A percentile compares a stretch with the other conserved stretches of the same genome.
These are phyloP conservation scores for Aureobasidium subglaciale DNA, from an alignment of 2,329 filamentous ascomycete genomes.

Conservation along the genomic window DNA sequence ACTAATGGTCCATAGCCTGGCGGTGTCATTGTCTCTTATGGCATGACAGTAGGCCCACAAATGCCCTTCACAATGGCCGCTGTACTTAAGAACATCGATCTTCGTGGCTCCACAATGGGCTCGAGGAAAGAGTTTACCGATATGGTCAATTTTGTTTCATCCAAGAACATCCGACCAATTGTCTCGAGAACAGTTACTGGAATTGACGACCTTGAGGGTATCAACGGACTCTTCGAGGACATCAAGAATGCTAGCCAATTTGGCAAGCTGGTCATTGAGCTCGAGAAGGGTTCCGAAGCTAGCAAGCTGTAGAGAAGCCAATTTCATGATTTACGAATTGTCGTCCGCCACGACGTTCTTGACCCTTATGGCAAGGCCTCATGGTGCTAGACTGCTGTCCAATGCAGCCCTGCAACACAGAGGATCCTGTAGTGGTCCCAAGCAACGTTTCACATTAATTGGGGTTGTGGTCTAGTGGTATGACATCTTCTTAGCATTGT, in stretches of 20 bases:
- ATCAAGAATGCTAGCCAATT: conserved; percentile 84
- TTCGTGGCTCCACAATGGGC: conserved; percentile 84
- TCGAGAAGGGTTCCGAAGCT: conserved; percentile 12
- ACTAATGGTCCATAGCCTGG: conserved; percentile 45
- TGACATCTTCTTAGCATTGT: conserved; percentile 14
- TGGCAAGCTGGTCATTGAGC: conserved; percentile 79
- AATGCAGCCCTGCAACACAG: too few species aligned
- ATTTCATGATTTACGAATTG: background rate
- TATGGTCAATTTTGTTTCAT: conserved; percentile 75
- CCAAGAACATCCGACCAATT: conserved; percentile 67
- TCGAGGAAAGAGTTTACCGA: conserved; percentile 82
- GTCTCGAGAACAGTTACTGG: conserved; percentile 63
- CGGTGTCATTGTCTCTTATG: conserved; percentile 78
- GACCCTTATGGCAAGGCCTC: too few species aligned
- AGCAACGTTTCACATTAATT: background rate
- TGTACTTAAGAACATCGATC: conserved; percentile 79
- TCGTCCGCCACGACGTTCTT: too few species aligned
- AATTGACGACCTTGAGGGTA: conserved; percentile 67
- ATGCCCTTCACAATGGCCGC: conserved; percentile 83
- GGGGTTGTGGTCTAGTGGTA: conserved; percentile 14
- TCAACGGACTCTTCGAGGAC: conserved; percentile 76
- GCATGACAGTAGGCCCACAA: conserved; percentile 81
- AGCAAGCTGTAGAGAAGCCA: conserved; percentile 23
- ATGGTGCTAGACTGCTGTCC: too few species aligned
- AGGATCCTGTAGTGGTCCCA: background rate